Evolutionary conservation across 768 basidiomycete species (phyloP).

Genomic region (Saitozyma podzolica): DNA sequence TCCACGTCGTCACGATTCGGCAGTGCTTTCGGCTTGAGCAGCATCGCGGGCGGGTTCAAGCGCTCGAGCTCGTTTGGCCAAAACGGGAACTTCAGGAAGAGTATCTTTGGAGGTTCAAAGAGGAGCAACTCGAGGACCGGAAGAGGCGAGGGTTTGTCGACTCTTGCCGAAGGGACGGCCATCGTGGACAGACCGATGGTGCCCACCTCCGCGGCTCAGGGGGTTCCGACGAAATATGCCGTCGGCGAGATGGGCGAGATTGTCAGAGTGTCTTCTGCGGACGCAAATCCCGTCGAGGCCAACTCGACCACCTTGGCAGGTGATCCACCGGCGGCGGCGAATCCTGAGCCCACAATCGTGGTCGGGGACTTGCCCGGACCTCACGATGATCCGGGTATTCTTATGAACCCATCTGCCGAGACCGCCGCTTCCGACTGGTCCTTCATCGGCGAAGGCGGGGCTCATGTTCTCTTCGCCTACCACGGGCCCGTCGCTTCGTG

Average conservation of each 20-base stretch:
- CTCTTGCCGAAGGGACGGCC: not conserved
- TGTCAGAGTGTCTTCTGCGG: not conserved
- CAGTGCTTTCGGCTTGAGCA: slow-evolving; percentile 3
- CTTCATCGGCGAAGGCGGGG: slow-evolving; percentile 90
- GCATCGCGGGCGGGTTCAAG: not conserved
- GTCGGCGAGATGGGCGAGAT: slow-evolving; percentile 29
- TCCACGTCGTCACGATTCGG: slow-evolving; percentile 11
- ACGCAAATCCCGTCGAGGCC: not conserved
- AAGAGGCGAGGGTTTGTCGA: not conserved
- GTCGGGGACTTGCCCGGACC: not conserved
- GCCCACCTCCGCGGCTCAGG: slow-evolving; percentile 1
- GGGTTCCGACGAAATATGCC: slow-evolving; percentile 17
- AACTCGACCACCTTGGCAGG: not conserved
- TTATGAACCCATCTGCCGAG: slow-evolving; percentile 10
- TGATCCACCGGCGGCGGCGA: not conserved
- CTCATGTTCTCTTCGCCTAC: slow-evolving; percentile 85
- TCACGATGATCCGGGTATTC: too few species aligned
- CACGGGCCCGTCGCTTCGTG: slow-evolving; percentile 60
- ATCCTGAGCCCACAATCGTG: not conserved
- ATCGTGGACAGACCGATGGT: not conserved
- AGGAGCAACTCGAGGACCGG: slow-evolving; percentile 6
- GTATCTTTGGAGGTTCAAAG: slow-evolving; percentile 12
- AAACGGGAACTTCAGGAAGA: not conserved
- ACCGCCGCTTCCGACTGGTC: slow-evolving; percentile 59
- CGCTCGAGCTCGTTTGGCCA: slow-evolving; percentile 6